Evolutionary conservation across 2,329 filamentous ascomycete species (phyloP).

Genomic region (Botrytis galanthina): DNA sequence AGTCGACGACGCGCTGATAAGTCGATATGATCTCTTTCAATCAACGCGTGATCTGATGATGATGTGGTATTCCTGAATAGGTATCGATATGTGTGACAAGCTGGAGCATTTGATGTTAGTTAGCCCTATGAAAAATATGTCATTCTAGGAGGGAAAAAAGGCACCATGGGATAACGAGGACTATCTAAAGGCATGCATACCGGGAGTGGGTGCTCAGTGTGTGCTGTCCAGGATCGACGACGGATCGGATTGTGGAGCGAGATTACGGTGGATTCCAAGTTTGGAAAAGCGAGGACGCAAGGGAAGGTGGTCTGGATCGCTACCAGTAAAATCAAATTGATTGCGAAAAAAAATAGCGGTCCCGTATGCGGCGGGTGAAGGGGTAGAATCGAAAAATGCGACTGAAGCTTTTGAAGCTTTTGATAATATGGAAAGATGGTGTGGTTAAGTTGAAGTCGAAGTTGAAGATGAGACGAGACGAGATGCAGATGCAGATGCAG

Average conservation of each 20-base stretch:
- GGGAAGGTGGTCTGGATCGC: conserved; percentile 26
- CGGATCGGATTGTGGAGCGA: conserved; percentile 38
- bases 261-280: conserved; percentile 36
- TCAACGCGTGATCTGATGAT: conserved; percentile 51
- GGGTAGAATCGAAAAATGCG: conserved; percentile 5
- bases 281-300: conserved; percentile 31
- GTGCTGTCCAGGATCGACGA: conserved; percentile 34
- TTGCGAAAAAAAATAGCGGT: conserved; percentile 18
- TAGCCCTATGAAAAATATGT: conserved; percentile 26
- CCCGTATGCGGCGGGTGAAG: conserved; percentile 2
- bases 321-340: conserved; percentile 18
- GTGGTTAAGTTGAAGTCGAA: neutral
- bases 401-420: conserved; percentile 6
- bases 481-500: too few species aligned
- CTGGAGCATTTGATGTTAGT: conserved; percentile 32
- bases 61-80: conserved; percentile 45
- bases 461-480: neutral
- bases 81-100: conserved; percentile 11
- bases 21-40: conserved; percentile 9
- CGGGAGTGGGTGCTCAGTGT: conserved; percentile 31
- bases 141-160: conserved; percentile 18
- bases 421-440: neutral
- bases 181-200: conserved; percentile 31
- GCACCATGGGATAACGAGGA: conserved; percentile 25
- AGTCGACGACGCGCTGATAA: conserved; percentile 31